A percentile compares a stretch with the other conserved stretches of the same genome.
Evolutionary conservation across 176 grass and related monocot genomes (phyloP).

Genomic region (sorghum (Sorghum bicolor)): DNA sequence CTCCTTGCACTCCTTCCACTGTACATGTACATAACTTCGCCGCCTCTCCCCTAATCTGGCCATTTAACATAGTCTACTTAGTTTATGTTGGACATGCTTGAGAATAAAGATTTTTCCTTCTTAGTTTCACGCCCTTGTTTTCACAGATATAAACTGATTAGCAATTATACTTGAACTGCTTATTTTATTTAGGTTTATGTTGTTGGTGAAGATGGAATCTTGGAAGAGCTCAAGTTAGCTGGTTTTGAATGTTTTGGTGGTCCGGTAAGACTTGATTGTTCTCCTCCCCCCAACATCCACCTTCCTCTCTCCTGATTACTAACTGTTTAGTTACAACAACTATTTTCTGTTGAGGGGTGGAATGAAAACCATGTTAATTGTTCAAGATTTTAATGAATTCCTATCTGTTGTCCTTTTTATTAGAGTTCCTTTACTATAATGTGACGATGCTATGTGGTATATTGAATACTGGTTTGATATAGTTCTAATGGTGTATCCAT

Average conservation of each 20-base stretch:
- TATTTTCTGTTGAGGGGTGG: neutral
- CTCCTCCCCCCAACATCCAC: neutral
- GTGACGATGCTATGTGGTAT: neutral
- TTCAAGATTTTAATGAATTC: constrained; percentile 6
- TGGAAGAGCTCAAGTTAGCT: constrained; percentile 86
- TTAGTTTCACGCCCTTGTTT: neutral
- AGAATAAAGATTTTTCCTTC: neutral
- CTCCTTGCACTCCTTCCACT: neutral
- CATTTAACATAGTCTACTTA: constrained; percentile 15
- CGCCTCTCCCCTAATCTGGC: neutral
- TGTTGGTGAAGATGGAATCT: constrained; percentile 91
- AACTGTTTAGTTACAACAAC: neutral
- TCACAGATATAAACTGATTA: constrained; percentile 21
- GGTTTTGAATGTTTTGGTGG: constrained; percentile 94
- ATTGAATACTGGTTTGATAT: neutral
- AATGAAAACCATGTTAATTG: neutral
- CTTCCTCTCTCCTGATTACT: neutral
- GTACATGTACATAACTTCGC: neutral
- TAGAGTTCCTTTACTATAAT: neutral
- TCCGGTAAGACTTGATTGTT: constrained; percentile 58
- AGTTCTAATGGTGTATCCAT: constrained; percentile 3
- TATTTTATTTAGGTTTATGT: constrained; percentile 76
- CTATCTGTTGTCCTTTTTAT: neutral
- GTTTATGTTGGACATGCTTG: neutral
- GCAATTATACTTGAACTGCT: neutral